Evolutionary conservation across 306 rosid species (phyloP).

Genomic region (Acmispon strigosus): DNA sequence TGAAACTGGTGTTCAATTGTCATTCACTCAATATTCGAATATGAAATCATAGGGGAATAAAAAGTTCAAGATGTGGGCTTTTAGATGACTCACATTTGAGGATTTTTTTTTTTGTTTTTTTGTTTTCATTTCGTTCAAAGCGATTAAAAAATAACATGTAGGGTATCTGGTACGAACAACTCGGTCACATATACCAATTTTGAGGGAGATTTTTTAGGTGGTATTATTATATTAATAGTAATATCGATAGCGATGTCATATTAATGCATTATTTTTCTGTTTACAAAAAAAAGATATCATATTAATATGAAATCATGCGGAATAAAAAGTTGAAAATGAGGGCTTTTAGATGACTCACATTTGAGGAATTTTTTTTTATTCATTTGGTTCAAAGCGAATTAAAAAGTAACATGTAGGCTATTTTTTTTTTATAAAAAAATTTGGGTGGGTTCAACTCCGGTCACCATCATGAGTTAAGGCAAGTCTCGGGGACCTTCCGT

Average conservation of each 20-base stretch:
- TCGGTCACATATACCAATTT: constrained; percentile 2
- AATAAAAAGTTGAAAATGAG: too few species aligned
- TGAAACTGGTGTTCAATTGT: constrained; percentile 30
- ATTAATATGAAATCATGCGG: too few species aligned
- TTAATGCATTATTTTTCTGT: too few species aligned
- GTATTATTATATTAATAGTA: neutral
- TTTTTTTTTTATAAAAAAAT: too few species aligned
- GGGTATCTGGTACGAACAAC: neutral
- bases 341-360: too few species aligned
- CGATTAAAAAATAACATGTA: neutral
- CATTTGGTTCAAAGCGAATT: too few species aligned
- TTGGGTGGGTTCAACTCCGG: too few species aligned
- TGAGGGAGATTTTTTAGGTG: constrained; percentile 23
- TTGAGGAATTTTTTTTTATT: too few species aligned
- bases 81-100: neutral
- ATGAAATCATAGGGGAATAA: neutral
- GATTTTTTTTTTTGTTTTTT: constrained; percentile 4
- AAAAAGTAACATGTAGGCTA: too few species aligned
- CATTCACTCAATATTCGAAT: constrained; percentile 3
- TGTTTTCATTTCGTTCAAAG: neutral
- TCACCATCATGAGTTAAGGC: too few species aligned
- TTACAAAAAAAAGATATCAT: too few species aligned
- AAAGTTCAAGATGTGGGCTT: neutral
- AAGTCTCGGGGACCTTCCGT: too few species aligned
- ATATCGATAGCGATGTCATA: neutral